Evolutionary conservation across 768 basidiomycete species (phyloP), one percentile per base, ranked within the genome.

Genomic region (Grammothele lineata): DNA sequence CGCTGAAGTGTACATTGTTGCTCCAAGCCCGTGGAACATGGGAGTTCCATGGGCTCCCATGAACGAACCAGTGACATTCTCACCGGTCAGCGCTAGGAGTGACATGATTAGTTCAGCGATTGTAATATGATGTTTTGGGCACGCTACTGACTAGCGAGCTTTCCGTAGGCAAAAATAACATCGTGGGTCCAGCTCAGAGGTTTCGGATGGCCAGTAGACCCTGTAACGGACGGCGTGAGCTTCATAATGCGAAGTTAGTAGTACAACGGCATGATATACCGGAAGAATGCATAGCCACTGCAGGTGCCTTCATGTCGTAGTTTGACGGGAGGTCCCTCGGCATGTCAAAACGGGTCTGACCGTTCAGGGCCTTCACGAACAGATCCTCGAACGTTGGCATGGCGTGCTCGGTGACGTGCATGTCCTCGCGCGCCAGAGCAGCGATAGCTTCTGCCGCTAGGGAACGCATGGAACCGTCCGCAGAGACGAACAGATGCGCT

Each of bases 181-280:
- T 41, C 39, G 26, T 53, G 51, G 10, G 33, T 48, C 51, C 51
- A 51, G 1, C 11, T 12, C 2, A 57, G 41, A 0, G 56, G 49
- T 37, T 57, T 57, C 32, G 56, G 52, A 19, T 54, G 52, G 1
- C 52, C 52, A 11, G 56, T 57, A 12, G 56, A 57, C 4, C 56
- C 56, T n/a, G n/a, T 57, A n/a, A 17, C 11, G n/a, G n/a, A n/a
- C n/a, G n/a, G n/a, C n/a, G n/a, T n/a, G n/a, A n/a, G n/a, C n/a
- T n/a, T n/a, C 26, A 23, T 18, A 4, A 18, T 35, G 6, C 18
- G 18, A 8, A 35, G 11, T 19, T 17, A 34, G 24, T 18, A 41
- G 2, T 9, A 35, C 15, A n/a, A 3, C 4, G 35, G 11, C 10
- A 25, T 7, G 21, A 17, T 37, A 17, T 36, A 49, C 52, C 52